These are phyloP conservation scores for Spirogloea muscicola DNA, from an alignment of 139 green algal genomes.

Conservation along the genomic window DNA sequence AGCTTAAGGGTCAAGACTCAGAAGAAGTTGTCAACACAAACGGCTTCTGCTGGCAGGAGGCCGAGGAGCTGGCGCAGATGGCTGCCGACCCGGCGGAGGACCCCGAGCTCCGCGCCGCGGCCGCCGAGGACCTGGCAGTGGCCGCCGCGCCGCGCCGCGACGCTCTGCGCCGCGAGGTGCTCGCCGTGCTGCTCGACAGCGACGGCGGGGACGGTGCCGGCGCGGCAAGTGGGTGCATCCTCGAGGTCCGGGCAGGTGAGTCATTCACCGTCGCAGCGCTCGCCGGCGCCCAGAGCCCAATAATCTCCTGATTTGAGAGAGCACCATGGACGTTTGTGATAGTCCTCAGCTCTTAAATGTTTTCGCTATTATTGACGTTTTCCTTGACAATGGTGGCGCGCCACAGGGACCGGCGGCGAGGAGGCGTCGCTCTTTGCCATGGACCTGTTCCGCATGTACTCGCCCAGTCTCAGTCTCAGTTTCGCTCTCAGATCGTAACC, in stretches of 20 bases:
- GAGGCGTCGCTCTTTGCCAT: constrained; percentile 50
- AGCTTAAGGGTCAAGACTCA: background rate
- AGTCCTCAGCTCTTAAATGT: no score
- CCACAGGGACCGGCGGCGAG: constrained; percentile 49
- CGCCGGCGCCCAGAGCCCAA: no score
- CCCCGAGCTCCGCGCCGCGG: background rate
- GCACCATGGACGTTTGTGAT: no score
- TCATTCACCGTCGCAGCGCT: background rate
- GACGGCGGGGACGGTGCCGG: background rate
- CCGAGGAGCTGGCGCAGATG: constrained; percentile 11
- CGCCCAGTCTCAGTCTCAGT: no score
- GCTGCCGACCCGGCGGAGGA: constrained; percentile 23
- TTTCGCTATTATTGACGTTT: no score
- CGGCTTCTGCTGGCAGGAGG: background rate
- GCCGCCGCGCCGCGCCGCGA: background rate
- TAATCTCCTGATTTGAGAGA: no score
- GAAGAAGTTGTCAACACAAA: background rate
- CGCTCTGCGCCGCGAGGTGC: background rate
- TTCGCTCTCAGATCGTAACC: no score
- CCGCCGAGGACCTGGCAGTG: constrained; percentile 7
- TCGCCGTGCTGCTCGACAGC: background rate
- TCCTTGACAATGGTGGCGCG: no score
- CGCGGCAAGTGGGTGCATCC: constrained; percentile 21
- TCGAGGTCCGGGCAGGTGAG: constrained; percentile 43
- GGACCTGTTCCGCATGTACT: constrained; percentile 51